Conservation (phyloP, 2,329 filamentous ascomycete species). For the Diaporthe caulivora region DNA sequence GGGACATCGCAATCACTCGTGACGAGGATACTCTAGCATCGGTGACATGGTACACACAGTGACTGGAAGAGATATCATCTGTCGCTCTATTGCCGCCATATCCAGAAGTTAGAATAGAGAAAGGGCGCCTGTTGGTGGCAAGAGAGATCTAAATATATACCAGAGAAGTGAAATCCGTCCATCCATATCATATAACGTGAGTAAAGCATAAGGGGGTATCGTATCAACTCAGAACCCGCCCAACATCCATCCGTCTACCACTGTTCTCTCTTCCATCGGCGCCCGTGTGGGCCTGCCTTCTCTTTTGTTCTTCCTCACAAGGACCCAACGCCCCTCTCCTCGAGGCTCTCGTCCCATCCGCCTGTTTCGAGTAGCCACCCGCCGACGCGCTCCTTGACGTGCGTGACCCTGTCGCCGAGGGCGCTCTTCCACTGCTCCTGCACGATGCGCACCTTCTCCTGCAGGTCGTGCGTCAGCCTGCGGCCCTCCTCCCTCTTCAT, state of each 20-base stretch:
- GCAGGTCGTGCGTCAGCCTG: constrained; percentile 84
- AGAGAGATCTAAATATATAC: constrained; percentile 19
- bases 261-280: not conserved
- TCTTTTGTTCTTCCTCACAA: constrained; percentile 21
- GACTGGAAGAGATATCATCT: not conserved
- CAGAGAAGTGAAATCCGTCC: constrained; percentile 17
- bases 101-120: not conserved
- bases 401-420: constrained; percentile 81
- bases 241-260: not conserved
- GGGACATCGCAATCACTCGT: not conserved
- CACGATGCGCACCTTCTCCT: constrained; percentile 92
- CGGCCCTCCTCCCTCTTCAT: constrained; percentile 76
- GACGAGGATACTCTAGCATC: too few relatives aligned
- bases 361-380: constrained; percentile 80
- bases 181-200: constrained; percentile 6
- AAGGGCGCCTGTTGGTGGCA: not conserved
- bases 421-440: constrained; percentile 93
- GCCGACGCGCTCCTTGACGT: constrained; percentile 80
- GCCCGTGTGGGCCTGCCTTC: not conserved
- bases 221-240: constrained; percentile 21
- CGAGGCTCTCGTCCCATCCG: constrained; percentile 88
- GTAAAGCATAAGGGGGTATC: constrained; percentile 25
- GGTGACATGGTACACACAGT: not conserved
- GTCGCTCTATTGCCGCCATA: not conserved
- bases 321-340: constrained; percentile 65